Evolutionary conservation across 768 basidiomycete species (phyloP), one percentile per base, ranked within the genome.

Genomic region (Rhizopogon rudus): DNA sequence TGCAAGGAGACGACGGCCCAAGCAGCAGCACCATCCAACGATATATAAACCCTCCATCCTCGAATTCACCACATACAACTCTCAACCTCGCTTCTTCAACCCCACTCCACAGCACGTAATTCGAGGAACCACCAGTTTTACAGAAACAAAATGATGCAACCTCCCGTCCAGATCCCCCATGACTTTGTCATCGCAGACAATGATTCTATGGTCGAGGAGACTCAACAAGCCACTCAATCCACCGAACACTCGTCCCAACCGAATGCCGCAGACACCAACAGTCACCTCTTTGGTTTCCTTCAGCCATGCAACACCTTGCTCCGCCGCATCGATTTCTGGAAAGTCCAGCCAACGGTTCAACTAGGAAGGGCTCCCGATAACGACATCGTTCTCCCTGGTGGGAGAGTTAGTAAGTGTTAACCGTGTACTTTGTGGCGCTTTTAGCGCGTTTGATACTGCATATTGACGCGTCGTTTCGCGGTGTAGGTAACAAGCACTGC

Each of bases 251-350:
- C 73, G 16, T 74, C 73, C 17, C 69, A 72, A 51, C 54, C 57
- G 10, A 22, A 45, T 40, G 25, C 33, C 53, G 10, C 28, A 25
- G 64, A 63, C 17, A 44, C 53, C 52, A 67, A 71, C 31, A 17
- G 55, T 6, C 69, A 78, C 49, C 80, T 89, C 54, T 91, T 86
- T 86, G 88, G 87, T 12, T 86, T 77, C 60, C 78, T 91, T 50
- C 80, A 84, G 44, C 87, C 88, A 5, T 86, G 84, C 63, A 81
- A 75, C 60, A 59, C 72, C 25, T 58, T 67, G 3, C 69, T 86
- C 6, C 70, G 69, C 20, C 79, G 85, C 35, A 77, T 89, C 51
- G 84, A 88, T 60, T 80, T 90, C 57, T 81, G 75, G 73, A 86
- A 79, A 61, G 60, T 77, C 40, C 70, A 75, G 28, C 75, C 75